Evolutionary conservation across 306 rosid species (phyloP).

Genomic region (Cercis canadensis): DNA sequence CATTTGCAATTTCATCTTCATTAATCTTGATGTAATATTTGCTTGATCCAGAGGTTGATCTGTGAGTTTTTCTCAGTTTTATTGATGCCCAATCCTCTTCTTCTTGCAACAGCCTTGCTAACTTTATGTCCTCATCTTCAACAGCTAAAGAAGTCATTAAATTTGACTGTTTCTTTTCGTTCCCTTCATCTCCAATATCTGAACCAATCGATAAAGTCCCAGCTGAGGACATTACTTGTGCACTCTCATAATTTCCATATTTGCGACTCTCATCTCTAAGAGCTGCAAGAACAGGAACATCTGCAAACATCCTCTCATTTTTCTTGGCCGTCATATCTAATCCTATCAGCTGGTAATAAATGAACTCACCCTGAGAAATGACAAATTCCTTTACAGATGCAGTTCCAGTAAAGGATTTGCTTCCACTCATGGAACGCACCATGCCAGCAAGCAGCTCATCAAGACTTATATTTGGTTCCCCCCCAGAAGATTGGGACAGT

Average conservation of each 20-base stretch:
- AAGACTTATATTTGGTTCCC: constrained; percentile 64
- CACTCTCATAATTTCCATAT: constrained; percentile 45
- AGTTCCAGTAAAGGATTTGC: constrained; percentile 65
- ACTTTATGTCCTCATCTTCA: constrained; percentile 76
- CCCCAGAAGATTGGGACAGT: constrained; percentile 70
- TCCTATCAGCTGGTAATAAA: constrained; percentile 78
- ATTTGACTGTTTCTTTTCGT: constrained; percentile 34
- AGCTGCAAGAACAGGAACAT: constrained; percentile 70
- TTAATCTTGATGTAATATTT: constrained; percentile 86
- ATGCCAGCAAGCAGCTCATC: constrained; percentile 93
- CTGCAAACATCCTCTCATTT: constrained; percentile 60
- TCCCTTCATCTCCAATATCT: constrained; percentile 37
- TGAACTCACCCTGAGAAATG: constrained; percentile 81
- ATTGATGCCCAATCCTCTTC: constrained; percentile 79
- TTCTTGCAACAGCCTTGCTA: constrained; percentile 89
- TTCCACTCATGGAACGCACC: constrained; percentile 76
- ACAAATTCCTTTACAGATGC: constrained; percentile 77
- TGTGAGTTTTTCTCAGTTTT: constrained; percentile 65
- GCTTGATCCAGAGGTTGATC: constrained; percentile 44
- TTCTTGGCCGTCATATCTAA: constrained; percentile 70
- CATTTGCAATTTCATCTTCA: constrained; percentile 94
- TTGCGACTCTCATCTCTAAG: constrained; percentile 68
- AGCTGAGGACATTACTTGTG: constrained; percentile 45
- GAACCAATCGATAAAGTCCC: constrained; percentile 63
- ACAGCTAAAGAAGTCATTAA: constrained; percentile 39